Evolutionary conservation across 2,329 filamentous ascomycete species (phyloP).

Genomic region (Shiraia bambusicola): DNA sequence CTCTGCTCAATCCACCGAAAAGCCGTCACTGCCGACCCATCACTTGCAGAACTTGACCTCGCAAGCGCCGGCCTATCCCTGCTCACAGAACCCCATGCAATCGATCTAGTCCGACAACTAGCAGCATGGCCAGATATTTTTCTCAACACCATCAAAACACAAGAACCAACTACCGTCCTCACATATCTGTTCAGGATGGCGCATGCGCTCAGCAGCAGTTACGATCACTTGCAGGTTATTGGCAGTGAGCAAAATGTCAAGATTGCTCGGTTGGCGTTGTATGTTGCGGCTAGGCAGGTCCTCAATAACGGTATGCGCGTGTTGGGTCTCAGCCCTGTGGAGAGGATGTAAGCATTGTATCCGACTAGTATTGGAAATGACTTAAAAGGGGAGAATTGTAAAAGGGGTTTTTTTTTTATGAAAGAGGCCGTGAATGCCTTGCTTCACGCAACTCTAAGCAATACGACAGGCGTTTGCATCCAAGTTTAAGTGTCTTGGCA

Average conservation of each 20-base stretch:
- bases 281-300: slow-evolving; percentile 72
- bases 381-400: neutral
- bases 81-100: slow-evolving; percentile 70
- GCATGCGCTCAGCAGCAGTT: slow-evolving; percentile 75
- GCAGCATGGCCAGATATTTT: slow-evolving; percentile 84
- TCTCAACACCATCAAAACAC: slow-evolving; percentile 78
- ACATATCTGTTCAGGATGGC: slow-evolving; percentile 85
- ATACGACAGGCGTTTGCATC: too few species aligned
- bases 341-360: slow-evolving; percentile 49
- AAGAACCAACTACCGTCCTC: slow-evolving; percentile 70
- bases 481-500: too few species aligned
- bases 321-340: slow-evolving; percentile 75
- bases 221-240: slow-evolving; percentile 80
- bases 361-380: neutral
- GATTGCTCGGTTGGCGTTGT: slow-evolving; percentile 66
- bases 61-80: slow-evolving; percentile 68
- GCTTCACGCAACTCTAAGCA: too few species aligned
- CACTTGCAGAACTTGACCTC: slow-evolving; percentile 57
- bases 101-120: slow-evolving; percentile 73
- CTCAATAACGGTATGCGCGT: slow-evolving; percentile 81
- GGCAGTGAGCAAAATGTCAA: slow-evolving; percentile 73
- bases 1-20: slow-evolving; percentile 52
- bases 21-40: slow-evolving; percentile 51
- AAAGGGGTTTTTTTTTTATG: too few species aligned
- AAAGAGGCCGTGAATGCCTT: too few species aligned